Conservation (phyloP, 352 stramenopile genomes). For the Phytophthora lateralis region DNA sequence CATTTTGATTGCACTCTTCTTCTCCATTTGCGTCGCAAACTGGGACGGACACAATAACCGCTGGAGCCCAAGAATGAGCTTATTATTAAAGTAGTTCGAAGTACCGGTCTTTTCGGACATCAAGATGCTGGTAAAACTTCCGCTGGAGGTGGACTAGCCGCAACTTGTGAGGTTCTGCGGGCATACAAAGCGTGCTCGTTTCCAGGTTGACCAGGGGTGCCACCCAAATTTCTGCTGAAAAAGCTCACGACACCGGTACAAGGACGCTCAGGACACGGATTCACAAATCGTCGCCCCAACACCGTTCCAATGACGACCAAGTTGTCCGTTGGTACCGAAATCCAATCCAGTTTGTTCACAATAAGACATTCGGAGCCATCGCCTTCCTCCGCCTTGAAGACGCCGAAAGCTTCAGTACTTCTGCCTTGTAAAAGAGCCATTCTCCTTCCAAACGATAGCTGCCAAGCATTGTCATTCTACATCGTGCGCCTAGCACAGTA, state of each 20-base stretch:
- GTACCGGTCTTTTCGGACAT: background rate
- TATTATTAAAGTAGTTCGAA: too few relatives aligned
- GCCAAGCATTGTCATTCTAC: conserved; percentile 19
- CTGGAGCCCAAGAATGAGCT: too few relatives aligned
- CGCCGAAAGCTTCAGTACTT: conserved; percentile 21
- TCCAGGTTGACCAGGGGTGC: background rate
- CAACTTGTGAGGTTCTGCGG: background rate
- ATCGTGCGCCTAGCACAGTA: conserved; percentile 9
- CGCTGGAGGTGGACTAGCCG: background rate
- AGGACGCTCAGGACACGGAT: conserved; percentile 6
- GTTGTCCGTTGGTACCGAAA: conserved; percentile 1
- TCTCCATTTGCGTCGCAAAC: too few relatives aligned
- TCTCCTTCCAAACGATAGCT: conserved; percentile 13
- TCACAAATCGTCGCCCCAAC: conserved; percentile 3
- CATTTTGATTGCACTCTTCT: too few relatives aligned
- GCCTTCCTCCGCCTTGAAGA: conserved; percentile 19
- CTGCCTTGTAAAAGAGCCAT: conserved; percentile 13
- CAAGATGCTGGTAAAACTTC: background rate
- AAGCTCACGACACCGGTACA: conserved; percentile 1
- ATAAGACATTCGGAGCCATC: conserved; percentile 15
- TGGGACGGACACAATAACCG: too few relatives aligned
- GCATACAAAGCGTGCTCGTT: background rate
- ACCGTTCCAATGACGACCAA: conserved; percentile 18
- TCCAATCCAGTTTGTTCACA: conserved; percentile 18
- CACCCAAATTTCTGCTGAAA: conserved; percentile 11